These are phyloP conservation scores for Chlamydomonas sphaeroides DNA, from an alignment of 139 green algal genomes.

Conservation along the genomic window DNA sequence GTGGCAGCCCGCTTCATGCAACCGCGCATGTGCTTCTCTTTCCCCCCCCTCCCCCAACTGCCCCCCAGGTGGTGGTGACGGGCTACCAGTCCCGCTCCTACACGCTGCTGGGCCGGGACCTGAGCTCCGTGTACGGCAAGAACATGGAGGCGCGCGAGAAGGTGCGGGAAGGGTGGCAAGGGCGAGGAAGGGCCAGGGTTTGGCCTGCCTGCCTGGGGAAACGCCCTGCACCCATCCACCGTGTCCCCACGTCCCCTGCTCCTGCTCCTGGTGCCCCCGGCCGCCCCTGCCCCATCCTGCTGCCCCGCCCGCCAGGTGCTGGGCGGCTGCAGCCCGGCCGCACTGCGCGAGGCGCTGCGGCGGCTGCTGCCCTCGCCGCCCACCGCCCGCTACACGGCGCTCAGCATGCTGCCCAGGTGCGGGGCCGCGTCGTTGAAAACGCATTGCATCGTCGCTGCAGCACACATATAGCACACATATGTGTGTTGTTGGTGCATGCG, in stretches of 20 bases:
- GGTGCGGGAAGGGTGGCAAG: conserved; percentile 17
- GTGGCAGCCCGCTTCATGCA: no score
- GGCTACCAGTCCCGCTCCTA: conserved; percentile 56
- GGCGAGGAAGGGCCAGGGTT: neutral
- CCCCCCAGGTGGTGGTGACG: conserved; percentile 51
- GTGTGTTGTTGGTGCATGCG: neutral
- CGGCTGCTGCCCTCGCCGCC: conserved; percentile 56
- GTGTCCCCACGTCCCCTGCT: neutral
- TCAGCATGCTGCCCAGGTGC: conserved; percentile 5
- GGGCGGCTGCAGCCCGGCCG: conserved; percentile 18
- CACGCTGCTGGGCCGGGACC: conserved; percentile 48
- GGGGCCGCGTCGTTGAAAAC: neutral
- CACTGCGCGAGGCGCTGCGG: conserved; percentile 55
- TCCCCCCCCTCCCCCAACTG: neutral
- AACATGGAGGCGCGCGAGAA: conserved; percentile 49
- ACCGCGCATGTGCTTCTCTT: neutral
- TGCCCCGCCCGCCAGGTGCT: conserved; percentile 50
- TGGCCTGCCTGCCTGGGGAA: neutral
- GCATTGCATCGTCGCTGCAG: neutral
- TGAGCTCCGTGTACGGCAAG: conserved; percentile 61
- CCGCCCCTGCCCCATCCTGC: no score
- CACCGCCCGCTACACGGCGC: conserved; percentile 49
- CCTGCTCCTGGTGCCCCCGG: no score
- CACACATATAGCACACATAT: neutral
- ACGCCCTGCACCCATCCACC: neutral